Evolutionary conservation across 2,329 filamentous ascomycete species (phyloP).

Genomic region (Akanthomyces lecanii): DNA sequence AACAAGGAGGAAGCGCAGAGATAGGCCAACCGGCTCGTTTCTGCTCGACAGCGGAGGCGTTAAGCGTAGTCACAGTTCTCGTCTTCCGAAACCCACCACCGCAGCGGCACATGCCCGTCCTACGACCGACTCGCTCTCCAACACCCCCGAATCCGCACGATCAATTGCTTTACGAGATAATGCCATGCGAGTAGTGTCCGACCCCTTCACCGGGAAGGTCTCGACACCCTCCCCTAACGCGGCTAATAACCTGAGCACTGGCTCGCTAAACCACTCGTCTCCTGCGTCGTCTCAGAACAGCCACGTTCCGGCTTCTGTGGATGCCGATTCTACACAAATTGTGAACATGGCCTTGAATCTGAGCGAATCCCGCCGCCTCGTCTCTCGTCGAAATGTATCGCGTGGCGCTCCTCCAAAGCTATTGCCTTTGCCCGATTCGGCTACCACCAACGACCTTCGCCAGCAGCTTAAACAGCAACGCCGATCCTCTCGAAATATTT

Average conservation of each 20-base stretch:
- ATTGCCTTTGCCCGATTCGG: slow-evolving; percentile 49
- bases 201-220: neutral
- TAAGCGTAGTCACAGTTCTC: slow-evolving; percentile 6
- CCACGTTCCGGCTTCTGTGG: slow-evolving; percentile 38
- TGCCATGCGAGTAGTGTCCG: slow-evolving; percentile 8
- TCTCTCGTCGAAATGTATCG: slow-evolving; percentile 52
- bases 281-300: slow-evolving; percentile 20
- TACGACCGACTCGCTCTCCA: slow-evolving; percentile 3
- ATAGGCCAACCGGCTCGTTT: slow-evolving; percentile 19
- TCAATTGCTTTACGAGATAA: neutral
- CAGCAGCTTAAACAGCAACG: slow-evolving; percentile 71
- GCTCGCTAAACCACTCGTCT: slow-evolving; percentile 12
- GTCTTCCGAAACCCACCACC: neutral
- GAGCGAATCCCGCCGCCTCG: slow-evolving; percentile 72
- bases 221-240: neutral
- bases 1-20: slow-evolving; percentile 21
- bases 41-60: slow-evolving; percentile 4
- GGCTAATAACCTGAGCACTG: neutral
- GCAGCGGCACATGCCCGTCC: neutral
- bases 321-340: slow-evolving; percentile 81
- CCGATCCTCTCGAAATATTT: slow-evolving; percentile 56
- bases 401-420: slow-evolving; percentile 48
- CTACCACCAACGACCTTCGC: slow-evolving; percentile 55
- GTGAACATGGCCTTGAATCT: slow-evolving; percentile 88
- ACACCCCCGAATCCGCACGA: slow-evolving; percentile 3